Evolutionary conservation across 164 flowering plant genomes (phyloP), one percentile per base, ranked within the genome.

Genomic region (Tetrastigma voinierianum): DNA sequence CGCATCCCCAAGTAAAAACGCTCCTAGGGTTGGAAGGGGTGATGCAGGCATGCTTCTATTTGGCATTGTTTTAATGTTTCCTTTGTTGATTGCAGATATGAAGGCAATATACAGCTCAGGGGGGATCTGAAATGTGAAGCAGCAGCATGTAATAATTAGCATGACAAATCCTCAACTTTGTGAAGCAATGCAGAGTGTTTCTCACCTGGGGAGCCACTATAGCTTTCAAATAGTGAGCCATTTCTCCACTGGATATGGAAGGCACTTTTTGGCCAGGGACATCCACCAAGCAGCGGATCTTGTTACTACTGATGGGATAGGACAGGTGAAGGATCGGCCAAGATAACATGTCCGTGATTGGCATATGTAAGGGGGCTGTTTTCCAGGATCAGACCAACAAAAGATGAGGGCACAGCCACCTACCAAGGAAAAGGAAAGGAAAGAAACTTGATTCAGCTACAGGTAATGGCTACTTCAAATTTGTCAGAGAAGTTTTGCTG

Each of bases 1-100:
- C 40, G 40, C 40, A 32, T 75, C 78, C 10, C 78, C 78, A 68
- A 75, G 20, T 21, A 75, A 51, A 53, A 75, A 65, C 15, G 78
- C 78, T 15, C 78, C 78, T 0, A 75, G 78, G 3, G 72, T 71
- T 14, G 75, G 72, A 16, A 25, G 51, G 32, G 78, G 72, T 20
- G 54, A 51, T 13, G 78, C 78, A 15, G 78, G 78, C 78, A 75
- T 75, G 72, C 71, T 70, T 59, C 75, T 67, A 62, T 63, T 67
- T 20, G 75, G 78, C 78, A 75, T 75, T 8, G 75, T 63, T 67
- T 58, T 67, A 23, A 75, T 71, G 75, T 71, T 75, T 51, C 75
- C 75, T 52, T 64, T 75, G 43, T 71, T 72, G 12, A 67, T 24
- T 18, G 78, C 74, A 18, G 74, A 65, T 14, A 75, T n/a, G 49